Percentiles rank a stretch among this genome's conserved stretches.
phyloP scores from a whole-genome alignment of 179 eudicot species.

The Beta macrorhiza region DNA sequence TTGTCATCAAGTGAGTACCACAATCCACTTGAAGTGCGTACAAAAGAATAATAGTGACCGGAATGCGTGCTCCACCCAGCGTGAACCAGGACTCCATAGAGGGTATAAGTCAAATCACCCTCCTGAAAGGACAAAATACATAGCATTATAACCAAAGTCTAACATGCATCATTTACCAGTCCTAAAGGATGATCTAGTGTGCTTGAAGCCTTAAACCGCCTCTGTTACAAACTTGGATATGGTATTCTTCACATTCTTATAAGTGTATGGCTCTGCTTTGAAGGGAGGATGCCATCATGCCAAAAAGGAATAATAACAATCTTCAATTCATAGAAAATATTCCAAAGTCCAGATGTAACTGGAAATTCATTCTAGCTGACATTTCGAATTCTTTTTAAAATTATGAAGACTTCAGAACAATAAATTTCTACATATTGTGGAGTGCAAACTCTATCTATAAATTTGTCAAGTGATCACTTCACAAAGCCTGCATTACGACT shows the following conservation, averaged over 20 bases:
- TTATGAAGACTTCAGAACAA: background rate
- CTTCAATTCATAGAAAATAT: background rate
- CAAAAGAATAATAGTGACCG: constrained; percentile 92
- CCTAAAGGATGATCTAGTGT: background rate
- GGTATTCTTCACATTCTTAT: background rate
- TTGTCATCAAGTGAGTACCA: constrained; percentile 97
- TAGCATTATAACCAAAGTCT: constrained; percentile 1
- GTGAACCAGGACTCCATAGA: constrained; percentile 96
- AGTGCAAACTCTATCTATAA: background rate
- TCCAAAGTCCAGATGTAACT: background rate
- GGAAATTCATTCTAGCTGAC: background rate
- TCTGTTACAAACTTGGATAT: background rate
- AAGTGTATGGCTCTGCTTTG: background rate
- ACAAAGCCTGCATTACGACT: background rate
- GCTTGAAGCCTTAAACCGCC: background rate
- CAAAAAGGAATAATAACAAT: background rate
- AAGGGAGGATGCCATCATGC: background rate
- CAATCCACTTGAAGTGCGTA: constrained; percentile 89
- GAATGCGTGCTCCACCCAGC: constrained; percentile 95
- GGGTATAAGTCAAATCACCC: constrained; percentile 85
- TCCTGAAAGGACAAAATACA: constrained; percentile 44
- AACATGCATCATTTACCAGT: background rate
- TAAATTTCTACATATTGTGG: background rate
- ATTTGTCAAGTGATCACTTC: background rate
- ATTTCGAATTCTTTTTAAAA: background rate